Conservation (phyloP, 371 early-diverging fungal species). For the Mortierella sp. region DNA sequence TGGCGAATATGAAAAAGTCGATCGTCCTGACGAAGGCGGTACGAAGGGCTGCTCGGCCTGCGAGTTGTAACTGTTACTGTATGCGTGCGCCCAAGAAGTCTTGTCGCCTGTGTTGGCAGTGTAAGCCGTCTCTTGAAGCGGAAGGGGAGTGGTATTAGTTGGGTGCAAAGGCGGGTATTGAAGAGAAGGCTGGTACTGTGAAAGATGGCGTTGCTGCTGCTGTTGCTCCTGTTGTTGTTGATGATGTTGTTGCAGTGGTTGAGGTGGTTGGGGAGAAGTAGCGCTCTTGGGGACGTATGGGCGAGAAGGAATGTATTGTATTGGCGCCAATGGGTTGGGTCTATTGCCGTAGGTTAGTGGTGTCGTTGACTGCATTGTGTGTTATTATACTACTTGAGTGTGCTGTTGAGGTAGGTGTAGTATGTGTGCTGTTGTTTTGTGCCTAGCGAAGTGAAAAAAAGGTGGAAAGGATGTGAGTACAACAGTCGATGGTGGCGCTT, state of each 20-base stretch:
- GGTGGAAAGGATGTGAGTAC: background rate
- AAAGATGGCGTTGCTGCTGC: background rate
- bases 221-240: conserved; percentile 1
- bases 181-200: conserved; percentile 7
- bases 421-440: background rate
- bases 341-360: conserved; percentile 8
- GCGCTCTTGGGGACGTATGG: conserved; percentile 4
- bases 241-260: background rate
- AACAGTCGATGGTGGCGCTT: conserved; percentile 4
- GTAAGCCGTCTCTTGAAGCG: background rate
- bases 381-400: background rate
- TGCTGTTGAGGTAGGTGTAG: background rate
- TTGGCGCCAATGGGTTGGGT: conserved; percentile 24
- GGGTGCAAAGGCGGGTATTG: conserved; percentile 14
- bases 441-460: background rate
- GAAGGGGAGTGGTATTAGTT: background rate
- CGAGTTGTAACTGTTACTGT: background rate
- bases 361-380: conserved; percentile 7
- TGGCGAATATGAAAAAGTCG: background rate
- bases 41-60: conserved; percentile 9
- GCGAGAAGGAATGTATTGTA: conserved; percentile 18
- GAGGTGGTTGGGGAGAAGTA: background rate
- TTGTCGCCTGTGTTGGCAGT: background rate
- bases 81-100: conserved; percentile 3
- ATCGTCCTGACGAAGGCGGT: background rate